Base-by-base conservation (phyloP, 495 filamentous ascomycete genomes). In the Daldinia caldariorum region DNA sequence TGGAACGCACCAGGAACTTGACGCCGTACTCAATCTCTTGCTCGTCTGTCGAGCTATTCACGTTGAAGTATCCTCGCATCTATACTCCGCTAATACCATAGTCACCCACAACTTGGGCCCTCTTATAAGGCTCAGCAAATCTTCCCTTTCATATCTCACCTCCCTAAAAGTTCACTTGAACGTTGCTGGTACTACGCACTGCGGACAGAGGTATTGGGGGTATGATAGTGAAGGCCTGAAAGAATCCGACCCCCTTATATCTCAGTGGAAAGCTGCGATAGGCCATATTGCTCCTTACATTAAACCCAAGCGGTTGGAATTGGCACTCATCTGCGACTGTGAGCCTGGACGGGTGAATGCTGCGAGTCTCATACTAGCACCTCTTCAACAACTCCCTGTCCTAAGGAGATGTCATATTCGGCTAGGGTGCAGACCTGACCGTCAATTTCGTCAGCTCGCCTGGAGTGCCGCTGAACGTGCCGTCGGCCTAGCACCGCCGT, bases 31-130 rank as follows among this genome's bases (percentile, higher is more conserved):
- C 2, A 57, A 57, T 16, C 34, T 38, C 34, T 45, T 45, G 35
- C 38, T 59, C 20, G 26, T 59, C 22, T 43, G 38, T 59, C 56
- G 22, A 59, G 38, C 9, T 6, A 39, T 57, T 18, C 37, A 57
- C 18, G 22, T 39, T 26, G 54, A 57, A 41, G 54, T 34, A 14
- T 57, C 54, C 5, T 57, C 54, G 35, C 18, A 38, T 57, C 54
- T 57, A 22, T 39, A 57, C 37, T 57, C 54, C 34, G 16, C 53
- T 14, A 56, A 56, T 56, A 56, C 31, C 13, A 18, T 35, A 18
- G 31, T 56, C 53, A 56, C 53, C 18, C 53, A 56, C 31, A 18
- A 34, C 9, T 34, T 56, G 32, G 53, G 7, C 16, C 31, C 29
- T 56, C 53, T 56, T 37, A 31, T 56, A 18, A 56, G 31, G 8